Evolutionary conservation across 2,329 filamentous ascomycete species (phyloP).

Genomic region (Calonectria honghensis): DNA sequence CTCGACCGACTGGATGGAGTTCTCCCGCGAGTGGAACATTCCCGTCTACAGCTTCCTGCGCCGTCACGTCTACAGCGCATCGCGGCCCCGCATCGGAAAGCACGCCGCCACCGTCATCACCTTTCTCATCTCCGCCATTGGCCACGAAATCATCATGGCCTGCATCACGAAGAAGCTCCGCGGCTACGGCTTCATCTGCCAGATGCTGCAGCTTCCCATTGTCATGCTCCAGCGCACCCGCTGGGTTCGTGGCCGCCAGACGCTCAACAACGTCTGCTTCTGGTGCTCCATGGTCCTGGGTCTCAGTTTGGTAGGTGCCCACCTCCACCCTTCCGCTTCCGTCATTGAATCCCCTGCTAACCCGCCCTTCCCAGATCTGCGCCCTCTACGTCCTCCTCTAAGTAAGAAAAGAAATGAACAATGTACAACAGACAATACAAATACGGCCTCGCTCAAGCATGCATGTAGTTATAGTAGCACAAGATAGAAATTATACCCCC

Average conservation of each 20-base stretch:
- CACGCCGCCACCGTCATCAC: slow-evolving; percentile 89
- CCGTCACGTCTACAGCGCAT: slow-evolving; percentile 93
- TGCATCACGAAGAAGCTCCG: slow-evolving; percentile 98
- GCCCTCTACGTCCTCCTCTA: slow-evolving; percentile 72
- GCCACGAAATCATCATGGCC: slow-evolving; percentile 97
- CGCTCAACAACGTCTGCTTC: slow-evolving; percentile 92
- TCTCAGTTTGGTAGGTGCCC: slow-evolving; percentile 80
- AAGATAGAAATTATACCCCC: slow-evolving; percentile 26
- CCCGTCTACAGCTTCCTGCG: slow-evolving; percentile 97
- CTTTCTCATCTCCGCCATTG: slow-evolving; percentile 91
- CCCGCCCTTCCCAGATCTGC: slow-evolving; percentile 66
- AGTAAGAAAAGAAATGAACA: slow-evolving; percentile 40
- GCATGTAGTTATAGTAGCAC: slow-evolving; percentile 10
- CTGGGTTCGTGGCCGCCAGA: slow-evolving; percentile 83
- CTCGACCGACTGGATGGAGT: slow-evolving; percentile 93
- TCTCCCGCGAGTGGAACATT: slow-evolving; percentile 97
- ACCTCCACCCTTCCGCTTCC: slow-evolving; percentile 8
- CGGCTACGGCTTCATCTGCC: slow-evolving; percentile 93
- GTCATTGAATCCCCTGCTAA: neutral
- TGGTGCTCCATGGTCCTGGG: slow-evolving; percentile 95
- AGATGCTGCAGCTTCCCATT: slow-evolving; percentile 98
- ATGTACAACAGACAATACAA: neutral
- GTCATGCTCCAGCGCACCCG: slow-evolving; percentile 91
- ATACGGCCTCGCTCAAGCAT: neutral
- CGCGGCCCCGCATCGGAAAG: slow-evolving; percentile 84